phyloP scores from a whole-genome alignment of 805 yeast genomes.

The Candida caryicola region DNA sequence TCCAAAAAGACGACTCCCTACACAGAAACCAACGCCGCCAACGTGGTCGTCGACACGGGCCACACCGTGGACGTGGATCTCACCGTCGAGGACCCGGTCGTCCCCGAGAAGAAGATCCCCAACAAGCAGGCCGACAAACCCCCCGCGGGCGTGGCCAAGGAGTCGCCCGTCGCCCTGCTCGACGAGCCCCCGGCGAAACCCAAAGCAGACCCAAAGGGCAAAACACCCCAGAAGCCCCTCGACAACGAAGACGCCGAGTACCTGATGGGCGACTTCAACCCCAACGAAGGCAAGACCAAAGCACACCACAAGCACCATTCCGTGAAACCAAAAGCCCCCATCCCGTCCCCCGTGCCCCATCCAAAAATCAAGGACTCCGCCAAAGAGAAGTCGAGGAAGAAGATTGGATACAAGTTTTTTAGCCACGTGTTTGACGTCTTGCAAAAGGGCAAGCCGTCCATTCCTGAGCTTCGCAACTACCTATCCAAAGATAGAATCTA shows the following conservation, averaged over 20 bases:
- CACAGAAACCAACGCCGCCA: constrained; percentile 5
- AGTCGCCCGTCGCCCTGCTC: not conserved
- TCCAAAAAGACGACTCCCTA: constrained; percentile 12
- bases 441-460: constrained; percentile 44
- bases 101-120: not conserved
- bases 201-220: not conserved
- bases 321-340: constrained; percentile 1
- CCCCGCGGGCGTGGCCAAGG: not conserved
- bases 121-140: not conserved
- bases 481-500: constrained; percentile 46
- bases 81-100: not conserved
- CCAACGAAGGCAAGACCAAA: not conserved
- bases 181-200: not conserved
- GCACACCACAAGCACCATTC: not conserved
- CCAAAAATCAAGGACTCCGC: constrained; percentile 1
- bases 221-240: not conserved
- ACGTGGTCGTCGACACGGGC: not conserved
- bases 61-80: not conserved
- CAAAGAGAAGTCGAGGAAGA: constrained; percentile 7
- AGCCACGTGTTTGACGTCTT: constrained; percentile 40
- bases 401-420: constrained; percentile 42
- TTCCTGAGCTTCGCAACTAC: constrained; percentile 43
- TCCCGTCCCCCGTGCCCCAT: not conserved
- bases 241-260: not conserved
- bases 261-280: not conserved